These are phyloP conservation scores for Quercus aquifolioides DNA, from an alignment of 306 rosid species.

Conservation along the genomic window DNA sequence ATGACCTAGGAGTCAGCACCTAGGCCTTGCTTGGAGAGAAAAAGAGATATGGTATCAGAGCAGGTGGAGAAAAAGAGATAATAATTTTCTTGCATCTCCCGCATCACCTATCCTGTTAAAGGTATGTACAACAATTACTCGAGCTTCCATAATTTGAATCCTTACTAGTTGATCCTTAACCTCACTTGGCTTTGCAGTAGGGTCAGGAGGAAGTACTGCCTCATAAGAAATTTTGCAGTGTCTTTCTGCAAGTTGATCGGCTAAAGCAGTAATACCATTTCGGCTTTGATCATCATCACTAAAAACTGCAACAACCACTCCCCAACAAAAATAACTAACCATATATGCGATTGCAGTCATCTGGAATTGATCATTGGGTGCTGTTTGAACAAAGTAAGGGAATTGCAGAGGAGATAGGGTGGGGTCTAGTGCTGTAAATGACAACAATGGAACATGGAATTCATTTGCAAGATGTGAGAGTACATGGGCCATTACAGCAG, in stretches of 20 bases:
- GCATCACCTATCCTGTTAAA: slow-evolving; percentile 17
- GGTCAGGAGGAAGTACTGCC: slow-evolving; percentile 47
- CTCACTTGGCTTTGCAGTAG: slow-evolving; percentile 24
- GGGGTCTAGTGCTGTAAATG: slow-evolving; percentile 53
- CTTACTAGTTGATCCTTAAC: slow-evolving; percentile 19
- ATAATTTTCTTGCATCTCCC: too few relatives aligned
- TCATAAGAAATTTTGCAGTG: slow-evolving; percentile 38
- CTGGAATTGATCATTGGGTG: slow-evolving; percentile 52
- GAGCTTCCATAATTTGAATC: slow-evolving; percentile 35
- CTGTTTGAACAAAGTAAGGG: slow-evolving; percentile 57
- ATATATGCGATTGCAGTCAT: slow-evolving; percentile 49
- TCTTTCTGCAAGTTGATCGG: slow-evolving; percentile 38
- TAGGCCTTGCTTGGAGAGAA: too few relatives aligned
- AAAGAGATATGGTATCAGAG: too few relatives aligned
- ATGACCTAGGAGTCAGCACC: too few relatives aligned
- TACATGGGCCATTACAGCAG: slow-evolving; percentile 40
- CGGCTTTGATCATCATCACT: slow-evolving; percentile 48
- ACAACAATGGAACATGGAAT: slow-evolving; percentile 45
- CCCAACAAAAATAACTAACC: slow-evolving; percentile 39
- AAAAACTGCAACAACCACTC: slow-evolving; percentile 30
- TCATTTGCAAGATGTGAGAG: slow-evolving; percentile 54
- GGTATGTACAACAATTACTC: slow-evolving; percentile 42
- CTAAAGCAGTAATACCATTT: slow-evolving; percentile 38
- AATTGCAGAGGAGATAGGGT: slow-evolving; percentile 37
- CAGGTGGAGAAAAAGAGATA: too few relatives aligned